Conservation (phyloP, 257 asterid genomes). For the Przewalskia tangutica region DNA sequence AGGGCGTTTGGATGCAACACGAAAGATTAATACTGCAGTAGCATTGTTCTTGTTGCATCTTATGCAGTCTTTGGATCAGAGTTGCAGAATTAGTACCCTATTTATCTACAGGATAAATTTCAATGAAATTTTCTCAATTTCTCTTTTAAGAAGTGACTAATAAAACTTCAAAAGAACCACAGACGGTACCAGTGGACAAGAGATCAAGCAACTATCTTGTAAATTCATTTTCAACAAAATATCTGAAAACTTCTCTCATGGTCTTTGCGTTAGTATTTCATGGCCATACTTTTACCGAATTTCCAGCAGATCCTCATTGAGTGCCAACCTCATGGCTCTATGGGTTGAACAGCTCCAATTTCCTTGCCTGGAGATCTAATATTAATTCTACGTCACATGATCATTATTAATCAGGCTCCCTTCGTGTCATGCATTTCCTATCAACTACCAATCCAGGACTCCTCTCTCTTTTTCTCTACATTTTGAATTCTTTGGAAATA, state of each 20-base stretch:
- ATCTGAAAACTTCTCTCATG: not conserved
- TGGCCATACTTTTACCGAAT: not conserved
- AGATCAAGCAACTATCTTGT: not conserved
- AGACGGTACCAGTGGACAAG: not conserved
- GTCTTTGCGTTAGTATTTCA: not conserved
- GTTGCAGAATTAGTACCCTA: too few species aligned
- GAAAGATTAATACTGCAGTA: not conserved
- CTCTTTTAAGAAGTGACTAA: not conserved
- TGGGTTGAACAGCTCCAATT: not conserved
- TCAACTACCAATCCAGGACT: too few species aligned
- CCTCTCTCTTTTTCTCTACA: too few species aligned
- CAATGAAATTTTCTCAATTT: not conserved
- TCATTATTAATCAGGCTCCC: too few species aligned
- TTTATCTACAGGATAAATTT: too few species aligned
- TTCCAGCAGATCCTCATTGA: not conserved
- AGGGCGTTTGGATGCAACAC: not conserved
- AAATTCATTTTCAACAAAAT: not conserved
- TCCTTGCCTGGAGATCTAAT: not conserved
- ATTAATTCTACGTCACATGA: too few species aligned
- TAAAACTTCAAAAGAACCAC: not conserved
- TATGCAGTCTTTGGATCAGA: not conserved
- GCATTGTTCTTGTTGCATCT: not conserved
- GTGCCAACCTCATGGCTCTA: not conserved
- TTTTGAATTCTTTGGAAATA: too few species aligned
- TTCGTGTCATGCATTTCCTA: too few species aligned